Percentiles rank a stretch among this genome's conserved stretches.
Conservation (phyloP, 2,329 filamentous ascomycete species). For the Phaeophleospora eucalypticola region DNA sequence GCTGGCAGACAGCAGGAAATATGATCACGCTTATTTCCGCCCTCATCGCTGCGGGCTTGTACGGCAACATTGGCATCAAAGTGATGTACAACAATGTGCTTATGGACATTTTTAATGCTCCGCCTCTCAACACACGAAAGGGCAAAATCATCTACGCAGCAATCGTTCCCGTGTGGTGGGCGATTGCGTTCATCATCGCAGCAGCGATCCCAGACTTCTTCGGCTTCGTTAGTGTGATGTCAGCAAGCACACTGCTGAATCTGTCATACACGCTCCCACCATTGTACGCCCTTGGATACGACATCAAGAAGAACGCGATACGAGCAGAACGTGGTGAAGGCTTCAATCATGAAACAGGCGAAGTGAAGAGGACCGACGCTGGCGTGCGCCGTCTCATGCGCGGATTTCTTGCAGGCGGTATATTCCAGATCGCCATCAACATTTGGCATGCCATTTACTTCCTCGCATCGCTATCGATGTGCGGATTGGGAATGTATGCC, state of each 20-base stretch:
- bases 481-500: conserved; percentile 40
- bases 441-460: conserved; percentile 37
- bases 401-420: conserved; percentile 35
- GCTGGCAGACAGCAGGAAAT: conserved; percentile 40
- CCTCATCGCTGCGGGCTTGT: conserved; percentile 40
- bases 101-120: conserved; percentile 49
- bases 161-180: conserved; percentile 56
- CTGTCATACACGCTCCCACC: conserved; percentile 59
- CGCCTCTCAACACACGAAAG: conserved; percentile 44
- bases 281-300: conserved; percentile 42
- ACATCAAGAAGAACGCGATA: conserved; percentile 38
- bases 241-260: conserved; percentile 52
- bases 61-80: conserved; percentile 45
- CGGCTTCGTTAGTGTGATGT: conserved; percentile 43
- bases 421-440: conserved; percentile 23
- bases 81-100: conserved; percentile 54
- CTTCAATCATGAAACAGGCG: conserved; percentile 42
- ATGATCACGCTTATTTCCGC: conserved; percentile 38
- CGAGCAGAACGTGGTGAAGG: conserved; percentile 34
- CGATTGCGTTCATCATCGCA: conserved; percentile 52
- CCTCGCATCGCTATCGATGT: conserved; percentile 35
- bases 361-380: conserved; percentile 31
- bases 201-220: conserved; percentile 50
- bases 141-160: conserved; percentile 51
- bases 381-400: conserved; percentile 40